phyloP scores from a whole-genome alignment of 164 flowering plant species.

The Vitis riparia region DNA sequence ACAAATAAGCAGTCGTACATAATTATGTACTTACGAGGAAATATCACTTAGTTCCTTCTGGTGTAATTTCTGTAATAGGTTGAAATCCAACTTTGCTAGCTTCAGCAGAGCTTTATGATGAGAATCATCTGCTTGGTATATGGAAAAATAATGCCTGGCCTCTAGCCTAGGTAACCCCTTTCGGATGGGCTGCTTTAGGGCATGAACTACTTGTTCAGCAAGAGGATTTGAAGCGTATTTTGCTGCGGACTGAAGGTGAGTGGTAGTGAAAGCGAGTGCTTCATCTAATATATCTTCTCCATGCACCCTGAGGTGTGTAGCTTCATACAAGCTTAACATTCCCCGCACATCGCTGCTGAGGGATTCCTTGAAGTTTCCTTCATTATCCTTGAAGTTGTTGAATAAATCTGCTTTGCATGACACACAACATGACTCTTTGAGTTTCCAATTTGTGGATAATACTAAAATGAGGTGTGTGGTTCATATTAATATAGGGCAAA shows the following conservation, averaged over 20 bases:
- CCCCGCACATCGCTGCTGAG: slow-evolving; percentile 27
- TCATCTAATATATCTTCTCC: slow-evolving; percentile 56
- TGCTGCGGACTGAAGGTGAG: slow-evolving; percentile 21
- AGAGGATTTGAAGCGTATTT: slow-evolving; percentile 11
- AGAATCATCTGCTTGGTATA: slow-evolving; percentile 26
- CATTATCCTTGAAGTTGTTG: slow-evolving; percentile 35
- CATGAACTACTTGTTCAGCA: slow-evolving; percentile 26
- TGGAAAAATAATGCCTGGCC: slow-evolving; percentile 33
- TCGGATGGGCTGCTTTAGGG: slow-evolving; percentile 32
- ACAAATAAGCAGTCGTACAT: no score
- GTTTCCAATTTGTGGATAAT: no score
- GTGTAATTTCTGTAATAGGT: slow-evolving; percentile 41
- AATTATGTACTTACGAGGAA: slow-evolving; percentile 23
- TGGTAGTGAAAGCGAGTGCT: slow-evolving; percentile 36
- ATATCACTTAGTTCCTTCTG: slow-evolving; percentile 35
- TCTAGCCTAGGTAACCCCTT: slow-evolving; percentile 36
- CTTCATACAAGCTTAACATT: slow-evolving; percentile 55
- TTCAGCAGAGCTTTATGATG: slow-evolving; percentile 24
- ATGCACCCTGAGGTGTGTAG: slow-evolving; percentile 36
- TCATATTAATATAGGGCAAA: no score
- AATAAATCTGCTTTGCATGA: slow-evolving; percentile 31
- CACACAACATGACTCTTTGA: neutral
- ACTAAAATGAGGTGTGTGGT: no score
- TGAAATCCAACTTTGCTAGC: slow-evolving; percentile 63
- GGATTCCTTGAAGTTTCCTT: slow-evolving; percentile 36